Conservation (phyloP, 495 filamentous ascomycete species). For the Sordaria brevicollis region DNA sequence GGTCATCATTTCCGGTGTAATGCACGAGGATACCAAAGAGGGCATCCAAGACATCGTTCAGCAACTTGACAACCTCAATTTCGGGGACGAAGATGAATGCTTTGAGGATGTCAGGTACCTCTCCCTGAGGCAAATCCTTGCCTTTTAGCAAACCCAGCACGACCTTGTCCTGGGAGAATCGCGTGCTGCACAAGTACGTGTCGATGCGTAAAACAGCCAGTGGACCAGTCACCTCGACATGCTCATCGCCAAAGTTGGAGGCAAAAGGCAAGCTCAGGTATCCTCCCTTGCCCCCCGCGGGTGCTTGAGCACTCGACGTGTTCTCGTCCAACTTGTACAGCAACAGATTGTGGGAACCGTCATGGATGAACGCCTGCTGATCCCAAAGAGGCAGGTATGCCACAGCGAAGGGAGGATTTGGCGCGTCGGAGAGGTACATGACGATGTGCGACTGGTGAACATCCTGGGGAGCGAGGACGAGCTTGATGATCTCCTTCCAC, state of each 20-base stretch:
- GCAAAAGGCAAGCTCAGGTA: slow-evolving; percentile 80
- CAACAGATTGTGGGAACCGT: slow-evolving; percentile 71
- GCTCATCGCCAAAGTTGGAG: slow-evolving; percentile 51
- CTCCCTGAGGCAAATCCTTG: slow-evolving; percentile 60
- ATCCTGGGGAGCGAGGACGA: slow-evolving; percentile 69
- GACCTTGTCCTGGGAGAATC: slow-evolving; percentile 87
- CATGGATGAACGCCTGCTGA: slow-evolving; percentile 78
- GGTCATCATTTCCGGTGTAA: slow-evolving; percentile 78
- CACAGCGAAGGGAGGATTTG: slow-evolving; percentile 77
- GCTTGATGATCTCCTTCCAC: slow-evolving; percentile 81
- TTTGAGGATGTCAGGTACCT: slow-evolving; percentile 63
- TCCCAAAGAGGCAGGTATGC: slow-evolving; percentile 93
- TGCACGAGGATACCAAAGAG: slow-evolving; percentile 86
- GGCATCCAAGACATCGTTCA: slow-evolving; percentile 82
- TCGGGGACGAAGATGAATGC: slow-evolving; percentile 88
- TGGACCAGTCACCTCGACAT: slow-evolving; percentile 68
- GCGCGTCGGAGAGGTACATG: slow-evolving; percentile 77
- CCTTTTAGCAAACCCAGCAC: slow-evolving; percentile 77
- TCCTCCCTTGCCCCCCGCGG: slow-evolving; percentile 55
- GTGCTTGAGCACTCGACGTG: slow-evolving; percentile 46
- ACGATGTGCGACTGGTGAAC: slow-evolving; percentile 80
- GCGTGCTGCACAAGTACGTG: slow-evolving; percentile 90
- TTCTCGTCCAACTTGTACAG: slow-evolving; percentile 87
- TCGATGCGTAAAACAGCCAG: slow-evolving; percentile 64
- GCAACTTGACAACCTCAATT: slow-evolving; percentile 91